Conservation (phyloP, 805 yeast genomes). For the Starmera quercuum region DNA sequence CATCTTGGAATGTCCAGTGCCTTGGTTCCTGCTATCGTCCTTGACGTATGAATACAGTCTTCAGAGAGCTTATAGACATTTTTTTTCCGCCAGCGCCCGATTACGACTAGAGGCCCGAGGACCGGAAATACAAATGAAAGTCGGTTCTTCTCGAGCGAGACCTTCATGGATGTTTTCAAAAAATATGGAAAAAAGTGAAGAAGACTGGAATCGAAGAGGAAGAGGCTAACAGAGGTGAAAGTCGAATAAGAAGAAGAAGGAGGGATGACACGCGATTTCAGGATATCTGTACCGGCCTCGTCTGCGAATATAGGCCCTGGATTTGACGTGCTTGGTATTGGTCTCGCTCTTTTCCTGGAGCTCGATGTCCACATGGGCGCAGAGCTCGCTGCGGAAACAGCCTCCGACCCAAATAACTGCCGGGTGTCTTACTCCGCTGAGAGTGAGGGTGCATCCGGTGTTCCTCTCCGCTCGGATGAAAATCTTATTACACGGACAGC, state of each 20-base stretch:
- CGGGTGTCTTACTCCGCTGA: slow-evolving; percentile 56
- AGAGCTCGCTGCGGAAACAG: slow-evolving; percentile 34
- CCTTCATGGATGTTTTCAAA: no score
- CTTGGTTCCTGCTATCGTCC: no score
- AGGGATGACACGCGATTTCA: slow-evolving; percentile 43
- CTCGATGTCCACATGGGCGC: slow-evolving; percentile 62
- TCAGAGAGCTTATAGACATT: no score
- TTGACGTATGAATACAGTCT: no score
- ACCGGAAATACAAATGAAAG: no score
- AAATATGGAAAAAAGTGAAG: no score
- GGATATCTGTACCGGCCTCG: slow-evolving; percentile 84
- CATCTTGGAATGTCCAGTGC: no score
- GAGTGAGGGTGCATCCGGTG: slow-evolving; percentile 72
- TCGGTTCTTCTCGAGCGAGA: no score
- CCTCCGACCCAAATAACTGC: slow-evolving; percentile 61
- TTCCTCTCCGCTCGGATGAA: slow-evolving; percentile 69
- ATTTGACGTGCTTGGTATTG: slow-evolving; percentile 92
- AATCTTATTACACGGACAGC: slow-evolving; percentile 93
- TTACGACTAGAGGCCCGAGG: no score
- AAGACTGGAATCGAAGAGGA: no score
- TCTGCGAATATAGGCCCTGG: slow-evolving; percentile 99
- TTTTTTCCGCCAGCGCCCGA: no score
- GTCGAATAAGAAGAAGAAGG: slow-evolving; percentile 5
- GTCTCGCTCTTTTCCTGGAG: slow-evolving; percentile 67
- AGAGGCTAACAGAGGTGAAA: no score